Evolutionary conservation across 805 yeast species (phyloP), one percentile per base, ranked within the genome.

Genomic region (Teunomyces kruisii): DNA sequence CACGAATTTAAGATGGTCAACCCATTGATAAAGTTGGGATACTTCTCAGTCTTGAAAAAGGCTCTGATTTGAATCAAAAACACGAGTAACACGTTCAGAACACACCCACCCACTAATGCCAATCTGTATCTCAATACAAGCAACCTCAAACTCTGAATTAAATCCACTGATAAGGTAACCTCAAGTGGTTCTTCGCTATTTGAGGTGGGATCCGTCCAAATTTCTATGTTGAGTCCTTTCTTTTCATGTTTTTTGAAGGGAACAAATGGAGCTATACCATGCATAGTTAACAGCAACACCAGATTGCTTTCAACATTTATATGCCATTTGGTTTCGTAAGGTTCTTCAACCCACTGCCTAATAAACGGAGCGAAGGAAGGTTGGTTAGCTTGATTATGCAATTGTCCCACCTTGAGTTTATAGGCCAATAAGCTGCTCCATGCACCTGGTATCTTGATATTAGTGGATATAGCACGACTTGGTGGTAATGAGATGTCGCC

Each of bases 291-390:
- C 15, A 46, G 49, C 6, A 65, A 29, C 3, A 41, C 28, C 16
- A 70, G 59, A 15, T 69, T 60, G 3, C 68, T 59, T 6, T 68
- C 59, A 1, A 83, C 47, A 44, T 83, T 75, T 7, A 85, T 64
- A 55, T 83, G 86, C 90, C 92, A 91, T 64, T 88, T 89, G 0
- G 88, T 76, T 59, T 91, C 97, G 53, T 68, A 75, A 0, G 87
- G 86, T 29, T 80, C 82, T 9, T 71, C 67, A 3, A 80, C 68
- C 67, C 78, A 77, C 61, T 90, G 96, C 45, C 89, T 74, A 3
- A 86, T 62, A 30, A 89, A 71, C 1, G 96, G 87, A 15, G 78
- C 63, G 55, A 84, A 86, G 6, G 42, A 35, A 4, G 42, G 44
- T 28, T 51, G 53, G n/a, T 43, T 44, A 16, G 27, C 32, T 19